These are phyloP conservation scores for Malus sylvestris DNA, from an alignment of 306 rosid genomes.

Conservation along the genomic window DNA sequence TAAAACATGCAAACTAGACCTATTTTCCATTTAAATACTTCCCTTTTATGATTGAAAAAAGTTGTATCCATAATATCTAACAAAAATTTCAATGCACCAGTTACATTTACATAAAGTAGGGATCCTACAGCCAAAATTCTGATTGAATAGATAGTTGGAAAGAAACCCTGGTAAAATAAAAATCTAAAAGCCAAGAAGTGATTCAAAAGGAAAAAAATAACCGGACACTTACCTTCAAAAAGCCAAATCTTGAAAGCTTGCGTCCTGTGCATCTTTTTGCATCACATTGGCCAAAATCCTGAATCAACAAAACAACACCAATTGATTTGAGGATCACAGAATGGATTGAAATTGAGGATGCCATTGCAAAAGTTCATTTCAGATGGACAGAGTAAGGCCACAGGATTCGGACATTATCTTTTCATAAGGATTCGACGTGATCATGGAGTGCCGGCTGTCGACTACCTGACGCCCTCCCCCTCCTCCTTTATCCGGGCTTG, in stretches of 20 bases:
- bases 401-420: neutral
- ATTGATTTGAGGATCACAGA: constrained; percentile 10
- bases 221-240: constrained; percentile 56
- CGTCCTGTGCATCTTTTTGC: constrained; percentile 88
- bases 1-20: neutral
- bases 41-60: neutral
- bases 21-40: neutral
- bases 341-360: neutral
- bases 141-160: neutral
- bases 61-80: neutral
- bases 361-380: neutral
- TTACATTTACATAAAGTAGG: neutral
- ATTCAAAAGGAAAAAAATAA: constrained; percentile 6
- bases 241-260: constrained; percentile 81
- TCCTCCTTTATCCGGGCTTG: no score
- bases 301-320: constrained; percentile 26
- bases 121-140: neutral
- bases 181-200: neutral
- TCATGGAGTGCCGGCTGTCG: no score
- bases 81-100: neutral
- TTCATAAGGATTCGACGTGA: no score
- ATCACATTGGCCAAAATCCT: constrained; percentile 98
- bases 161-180: neutral
- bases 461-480: no score
- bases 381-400: neutral